These are phyloP conservation scores for Colletotrichum tropicicola DNA, from an alignment of 2,329 filamentous ascomycete species.

Conservation along the genomic window DNA sequence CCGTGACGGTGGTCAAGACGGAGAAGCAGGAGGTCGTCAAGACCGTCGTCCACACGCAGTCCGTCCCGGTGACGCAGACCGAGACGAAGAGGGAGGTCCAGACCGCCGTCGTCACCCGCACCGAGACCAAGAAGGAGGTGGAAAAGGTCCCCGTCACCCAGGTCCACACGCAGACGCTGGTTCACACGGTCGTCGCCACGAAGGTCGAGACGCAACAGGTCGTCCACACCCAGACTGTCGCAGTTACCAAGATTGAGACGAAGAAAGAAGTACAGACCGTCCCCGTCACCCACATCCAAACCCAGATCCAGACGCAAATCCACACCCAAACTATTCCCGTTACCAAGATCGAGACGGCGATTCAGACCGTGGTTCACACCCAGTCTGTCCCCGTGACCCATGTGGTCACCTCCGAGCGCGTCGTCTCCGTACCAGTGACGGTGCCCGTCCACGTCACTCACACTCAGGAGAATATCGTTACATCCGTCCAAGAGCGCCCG, in stretches of 20 bases:
- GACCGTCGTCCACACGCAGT: background rate
- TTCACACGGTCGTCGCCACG: slow-evolving; percentile 8
- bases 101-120: background rate
- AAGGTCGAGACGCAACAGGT: slow-evolving; percentile 2
- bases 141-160: background rate
- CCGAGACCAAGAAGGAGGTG: slow-evolving; percentile 1
- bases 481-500: background rate
- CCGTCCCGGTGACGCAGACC: slow-evolving; percentile 13
- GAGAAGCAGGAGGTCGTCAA: slow-evolving; percentile 5
- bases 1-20: slow-evolving; percentile 17
- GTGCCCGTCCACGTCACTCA: too few relatives aligned
- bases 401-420: slow-evolving; percentile 7
- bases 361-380: slow-evolving; percentile 11
- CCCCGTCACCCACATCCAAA: slow-evolving; percentile 10
- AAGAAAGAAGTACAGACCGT: slow-evolving; percentile 3
- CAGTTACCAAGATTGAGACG: background rate
- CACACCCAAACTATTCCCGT: slow-evolving; percentile 9
- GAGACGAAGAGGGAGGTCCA: background rate
- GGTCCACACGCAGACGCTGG: background rate
- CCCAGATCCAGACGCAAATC: background rate
- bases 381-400: slow-evolving; percentile 8
- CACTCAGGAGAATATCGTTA: background rate
- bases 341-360: background rate
- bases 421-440: background rate
- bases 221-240: slow-evolving; percentile 3